Conservation (phyloP, 1,284 basidiomycete genomes). For the Fistulinella staudtii region DNA sequence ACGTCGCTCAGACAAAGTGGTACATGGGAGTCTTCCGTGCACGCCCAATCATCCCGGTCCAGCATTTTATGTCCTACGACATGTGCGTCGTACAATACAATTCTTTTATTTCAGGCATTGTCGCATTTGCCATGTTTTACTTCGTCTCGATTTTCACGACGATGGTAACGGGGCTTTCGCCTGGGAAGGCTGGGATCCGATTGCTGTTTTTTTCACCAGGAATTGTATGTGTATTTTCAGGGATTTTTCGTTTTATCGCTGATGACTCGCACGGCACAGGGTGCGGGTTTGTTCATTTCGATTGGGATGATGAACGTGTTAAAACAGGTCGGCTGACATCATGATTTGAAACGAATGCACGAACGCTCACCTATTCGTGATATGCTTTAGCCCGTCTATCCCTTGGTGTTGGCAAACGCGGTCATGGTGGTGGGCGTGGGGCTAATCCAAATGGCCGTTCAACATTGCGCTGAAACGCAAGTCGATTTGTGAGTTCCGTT, state of each 20-base stretch:
- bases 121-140: constrained; percentile 52
- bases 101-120: constrained; percentile 42
- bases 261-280: constrained; percentile 10
- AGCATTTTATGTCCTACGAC: constrained; percentile 36
- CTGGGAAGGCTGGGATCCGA: constrained; percentile 41
- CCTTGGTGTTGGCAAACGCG: constrained; percentile 38
- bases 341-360: constrained; percentile 9
- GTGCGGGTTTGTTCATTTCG: constrained; percentile 15
- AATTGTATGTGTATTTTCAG: constrained; percentile 29
- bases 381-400: constrained; percentile 38
- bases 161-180: constrained; percentile 38
- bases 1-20: constrained; percentile 1
- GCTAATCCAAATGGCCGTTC: constrained; percentile 41
- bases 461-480: constrained; percentile 32
- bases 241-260: constrained; percentile 5
- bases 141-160: constrained; percentile 50
- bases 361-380: not conserved
- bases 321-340: constrained; percentile 19
- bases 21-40: constrained; percentile 29
- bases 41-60: constrained; percentile 44
- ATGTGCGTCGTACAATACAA: constrained; percentile 38
- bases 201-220: constrained; percentile 49
- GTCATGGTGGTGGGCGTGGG: constrained; percentile 41
- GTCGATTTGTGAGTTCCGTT: constrained; percentile 36
- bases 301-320: constrained; percentile 25